Conservation (phyloP, 23 red algal species). For the Gracilariopsis chorda region DNA sequence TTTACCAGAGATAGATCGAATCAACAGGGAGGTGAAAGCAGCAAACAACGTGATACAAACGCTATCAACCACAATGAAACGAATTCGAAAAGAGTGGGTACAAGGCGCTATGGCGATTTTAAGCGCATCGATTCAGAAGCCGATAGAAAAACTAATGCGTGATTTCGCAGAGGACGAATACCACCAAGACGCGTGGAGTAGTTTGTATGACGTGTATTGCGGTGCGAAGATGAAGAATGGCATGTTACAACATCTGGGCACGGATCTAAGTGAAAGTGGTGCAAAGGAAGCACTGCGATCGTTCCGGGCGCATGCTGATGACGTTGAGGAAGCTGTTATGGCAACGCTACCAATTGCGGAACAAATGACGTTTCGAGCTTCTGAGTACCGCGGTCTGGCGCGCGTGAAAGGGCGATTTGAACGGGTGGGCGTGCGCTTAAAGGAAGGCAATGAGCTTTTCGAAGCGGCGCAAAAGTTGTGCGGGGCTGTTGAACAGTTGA, state of each 20-base stretch:
- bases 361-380: conserved; percentile 40
- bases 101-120: conserved; percentile 21
- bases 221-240: conserved; percentile 28
- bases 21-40: not conserved
- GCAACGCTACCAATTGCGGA: conserved; percentile 31
- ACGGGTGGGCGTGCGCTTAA: not conserved
- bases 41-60: not conserved
- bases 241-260: conserved; percentile 48
- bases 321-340: conserved; percentile 10
- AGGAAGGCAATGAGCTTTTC: not conserved
- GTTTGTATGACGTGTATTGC: conserved; percentile 30
- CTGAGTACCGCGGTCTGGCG: conserved; percentile 42
- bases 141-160: conserved; percentile 8
- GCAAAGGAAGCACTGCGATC: conserved; percentile 47
- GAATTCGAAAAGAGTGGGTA: conserved; percentile 31
- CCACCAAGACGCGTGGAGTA: conserved; percentile 5
- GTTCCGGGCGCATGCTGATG: conserved; percentile 38
- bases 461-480: conserved; percentile 24
- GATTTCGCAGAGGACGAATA: conserved; percentile 40
- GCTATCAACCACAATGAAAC: not conserved
- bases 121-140: not conserved
- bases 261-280: conserved; percentile 38
- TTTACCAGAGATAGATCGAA: conserved; percentile 38
- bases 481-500: not conserved
- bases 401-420: conserved; percentile 20